These are phyloP conservation scores for Pythium vanterpoolii DNA, from an alignment of 352 stramenopile species.

Conservation along the genomic window DNA sequence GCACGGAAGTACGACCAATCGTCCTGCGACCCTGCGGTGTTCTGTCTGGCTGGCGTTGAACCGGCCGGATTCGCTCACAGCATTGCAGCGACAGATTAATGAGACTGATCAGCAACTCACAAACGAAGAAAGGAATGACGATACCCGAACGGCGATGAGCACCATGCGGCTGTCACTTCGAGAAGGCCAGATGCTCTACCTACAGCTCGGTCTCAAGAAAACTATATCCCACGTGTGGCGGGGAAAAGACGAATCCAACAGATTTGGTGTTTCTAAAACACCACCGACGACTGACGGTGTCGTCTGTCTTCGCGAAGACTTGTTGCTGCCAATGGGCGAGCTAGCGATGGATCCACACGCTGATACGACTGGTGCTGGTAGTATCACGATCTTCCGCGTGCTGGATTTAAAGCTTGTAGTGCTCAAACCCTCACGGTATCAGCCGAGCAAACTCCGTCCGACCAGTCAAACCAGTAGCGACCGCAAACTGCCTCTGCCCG, in stretches of 20 bases:
- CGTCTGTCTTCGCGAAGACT: slow-evolving; percentile 3
- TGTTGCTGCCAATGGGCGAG: background rate
- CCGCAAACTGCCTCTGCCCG: background rate
- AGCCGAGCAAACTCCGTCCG: background rate
- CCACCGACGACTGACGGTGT: background rate
- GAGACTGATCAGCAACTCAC: background rate
- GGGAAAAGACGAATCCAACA: background rate
- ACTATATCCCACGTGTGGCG: slow-evolving; percentile 16
- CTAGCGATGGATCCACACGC: slow-evolving; percentile 6
- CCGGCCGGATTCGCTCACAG: slow-evolving; percentile 6
- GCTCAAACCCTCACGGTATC: slow-evolving; percentile 17
- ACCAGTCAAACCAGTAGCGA: background rate
- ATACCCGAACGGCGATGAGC: background rate
- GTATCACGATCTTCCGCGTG: slow-evolving; percentile 1
- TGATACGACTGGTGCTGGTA: background rate
- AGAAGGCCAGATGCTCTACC: slow-evolving; percentile 1
- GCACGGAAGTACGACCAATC: background rate
- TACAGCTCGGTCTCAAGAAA: slow-evolving; percentile 8
- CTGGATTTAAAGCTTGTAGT: slow-evolving; percentile 15
- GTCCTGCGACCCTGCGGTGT: background rate
- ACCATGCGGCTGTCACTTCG: slow-evolving; percentile 4
- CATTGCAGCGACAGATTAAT: background rate
- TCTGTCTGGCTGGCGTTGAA: slow-evolving; percentile 16
- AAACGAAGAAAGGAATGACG: too few relatives aligned
- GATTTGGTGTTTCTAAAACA: too few relatives aligned